Base-by-base conservation (phyloP, 208 protist genomes). In the Trypanosomatidae sp. region DNA sequence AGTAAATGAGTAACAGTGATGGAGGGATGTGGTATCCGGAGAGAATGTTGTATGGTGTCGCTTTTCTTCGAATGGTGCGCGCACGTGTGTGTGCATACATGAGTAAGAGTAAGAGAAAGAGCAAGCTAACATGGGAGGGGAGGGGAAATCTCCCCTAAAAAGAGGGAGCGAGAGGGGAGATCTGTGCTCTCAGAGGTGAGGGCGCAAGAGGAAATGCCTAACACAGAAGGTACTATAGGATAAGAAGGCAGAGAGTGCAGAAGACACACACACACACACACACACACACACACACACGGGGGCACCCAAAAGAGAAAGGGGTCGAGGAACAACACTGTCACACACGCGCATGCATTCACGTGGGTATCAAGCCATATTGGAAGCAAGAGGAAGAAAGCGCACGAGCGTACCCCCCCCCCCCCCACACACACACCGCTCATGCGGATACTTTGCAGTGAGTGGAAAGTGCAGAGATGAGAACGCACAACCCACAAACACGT, bases 211-310 rank as follows among this genome's bases (percentile, higher is more conserved):
- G 36, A 39, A 39, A 39, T 6, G 36, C 36, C 3, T 39, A 39
- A 39, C 36, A 39, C 36, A 39, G 36, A 39, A 39, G 36, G 36
- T 39, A 39, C 36, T 6, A 39, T 39, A 39, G 36, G 36, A 39
- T 39, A 39, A 8, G 36, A 39, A 39, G 36, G 36, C 36, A 39
- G 3, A 39, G 36, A 6, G 36, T 39, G 36, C 36, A 39, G 36
- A 3, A 39, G 3, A 39, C 36, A 33, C 55, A 25, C 59, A 58
- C 36, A 7, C 69, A 71, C 50, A 64, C 30, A 71, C 66, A 60
- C 66, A 71, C 56, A 71, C 46, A 55, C 22, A 49, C 10, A 19
- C 10, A 9, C n/a, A 39, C 12, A 9, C 49, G 25, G 3, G 17
- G 49, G 19, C 19, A 22, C 19, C 19, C 17, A n/a, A 22, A 22